Base-by-base conservation (phyloP, 306 rosid species). In the Trifolium subterraneum region DNA sequence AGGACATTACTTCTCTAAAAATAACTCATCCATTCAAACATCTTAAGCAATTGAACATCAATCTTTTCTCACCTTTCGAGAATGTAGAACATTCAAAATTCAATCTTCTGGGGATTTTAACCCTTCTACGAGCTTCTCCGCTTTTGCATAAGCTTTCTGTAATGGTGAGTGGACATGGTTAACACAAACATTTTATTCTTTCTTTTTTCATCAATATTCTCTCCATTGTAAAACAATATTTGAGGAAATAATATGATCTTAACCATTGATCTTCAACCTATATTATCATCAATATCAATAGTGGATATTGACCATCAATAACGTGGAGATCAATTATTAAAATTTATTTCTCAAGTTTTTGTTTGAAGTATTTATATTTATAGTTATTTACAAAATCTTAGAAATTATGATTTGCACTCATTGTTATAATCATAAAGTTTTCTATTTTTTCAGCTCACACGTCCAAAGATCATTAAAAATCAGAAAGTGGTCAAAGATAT, bases 11-110 rank as follows among this genome's bases (percentile, higher is more conserved):
- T 20, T 39, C 31, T 0, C 36, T 42, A 20, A 13, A 41, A 20
- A 41, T 41, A 20, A 38, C 16, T 20, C 41, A 7, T 1, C 54
- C 25, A 23, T 22, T 71, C 64, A 16, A 55, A 14, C 36, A 55
- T 71, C 67, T 71, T 13, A 71, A n/a, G 4, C 11, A 72, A 20
- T 27, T 72, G 58, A 39, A n/a, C 29, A 14, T 70, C 33, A 22
- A 22, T 7, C 3, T 55, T 22, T 5, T 1, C 4, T 6, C 9
- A 7, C 62, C 16, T 5, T 27, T 59, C 0, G 8, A 7, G 0
- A 1, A 1, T 3, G 1, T 2, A 29, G 2, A 6, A 3, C 4
- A 7, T 13, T 13, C 6, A 5, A n/a, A 19, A 4, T 15, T 15
- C 9, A 16, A 25, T 39, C 36, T 25, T 41, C 15, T 6, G 8